phyloP scores from a whole-genome alignment of 2,329 filamentous ascomycete species.

The Cadophora luteo-olivacea region DNA sequence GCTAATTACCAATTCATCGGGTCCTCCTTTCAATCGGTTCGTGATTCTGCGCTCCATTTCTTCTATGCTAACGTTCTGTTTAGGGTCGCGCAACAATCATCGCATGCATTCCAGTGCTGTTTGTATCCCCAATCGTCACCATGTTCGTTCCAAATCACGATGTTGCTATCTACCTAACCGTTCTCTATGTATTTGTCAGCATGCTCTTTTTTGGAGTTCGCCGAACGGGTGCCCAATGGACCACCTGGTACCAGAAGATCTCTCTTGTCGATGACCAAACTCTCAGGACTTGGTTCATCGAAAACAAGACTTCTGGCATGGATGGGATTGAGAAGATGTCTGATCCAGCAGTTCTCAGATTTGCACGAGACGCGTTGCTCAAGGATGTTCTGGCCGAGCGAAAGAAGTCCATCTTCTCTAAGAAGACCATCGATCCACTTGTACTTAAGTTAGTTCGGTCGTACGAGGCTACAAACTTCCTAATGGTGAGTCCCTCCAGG shows the following conservation, averaged over 20 bases:
- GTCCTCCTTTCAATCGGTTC: slow-evolving; percentile 34
- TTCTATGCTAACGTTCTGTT: slow-evolving; percentile 57
- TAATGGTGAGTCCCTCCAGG: slow-evolving; percentile 29
- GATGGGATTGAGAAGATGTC: slow-evolving; percentile 33
- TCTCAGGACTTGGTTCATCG: slow-evolving; percentile 56
- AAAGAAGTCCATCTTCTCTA: slow-evolving; percentile 50
- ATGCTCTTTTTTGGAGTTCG: slow-evolving; percentile 59
- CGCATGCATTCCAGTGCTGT: slow-evolving; percentile 59
- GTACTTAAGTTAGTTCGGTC: slow-evolving; percentile 50
- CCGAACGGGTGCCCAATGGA: slow-evolving; percentile 62
- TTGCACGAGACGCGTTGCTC: slow-evolving; percentile 54
- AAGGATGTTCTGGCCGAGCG: slow-evolving; percentile 53
- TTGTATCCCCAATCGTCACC: slow-evolving; percentile 62
- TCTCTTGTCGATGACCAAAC: slow-evolving; percentile 56
- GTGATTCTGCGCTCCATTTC: neutral
- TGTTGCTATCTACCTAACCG: slow-evolving; percentile 59
- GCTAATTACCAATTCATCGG: slow-evolving; percentile 44
- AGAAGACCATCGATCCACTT: slow-evolving; percentile 51
- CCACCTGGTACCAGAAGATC: slow-evolving; percentile 61
- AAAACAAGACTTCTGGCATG: slow-evolving; percentile 38
- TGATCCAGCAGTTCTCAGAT: slow-evolving; percentile 52
- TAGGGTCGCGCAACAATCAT: slow-evolving; percentile 49
- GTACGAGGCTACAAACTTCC: slow-evolving; percentile 26
- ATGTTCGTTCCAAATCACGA: slow-evolving; percentile 59
- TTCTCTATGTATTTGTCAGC: slow-evolving; percentile 59